Percentiles rank a stretch among this genome's conserved stretches.
phyloP scores from a whole-genome alignment of 176 grass and related monocot genomes.

The Thinopyrum elongatum region DNA sequence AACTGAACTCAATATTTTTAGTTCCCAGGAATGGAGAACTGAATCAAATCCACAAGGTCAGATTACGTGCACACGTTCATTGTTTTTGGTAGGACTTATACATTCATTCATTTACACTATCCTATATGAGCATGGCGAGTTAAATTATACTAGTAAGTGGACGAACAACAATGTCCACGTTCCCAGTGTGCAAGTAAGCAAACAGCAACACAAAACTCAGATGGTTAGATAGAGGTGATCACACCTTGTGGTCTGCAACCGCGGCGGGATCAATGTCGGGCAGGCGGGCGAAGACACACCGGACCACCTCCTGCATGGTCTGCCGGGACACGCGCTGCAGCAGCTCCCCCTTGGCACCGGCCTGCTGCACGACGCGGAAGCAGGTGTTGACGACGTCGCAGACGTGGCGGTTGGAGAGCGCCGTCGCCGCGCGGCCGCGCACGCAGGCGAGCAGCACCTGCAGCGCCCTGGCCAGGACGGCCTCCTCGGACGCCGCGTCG shows the following conservation, averaged over 20 bases:
- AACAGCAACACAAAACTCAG: background rate
- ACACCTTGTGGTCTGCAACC: background rate
- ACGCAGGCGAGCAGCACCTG: slow-evolving; percentile 13
- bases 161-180: background rate
- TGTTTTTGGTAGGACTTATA: background rate
- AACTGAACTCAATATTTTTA: background rate
- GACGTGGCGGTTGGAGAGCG: background rate
- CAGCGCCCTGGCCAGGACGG: background rate
- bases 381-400: background rate
- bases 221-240: background rate
- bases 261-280: background rate
- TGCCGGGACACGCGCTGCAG: slow-evolving; percentile 1
- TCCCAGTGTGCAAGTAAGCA: background rate
- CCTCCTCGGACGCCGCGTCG: background rate
- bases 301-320: background rate
- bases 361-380: slow-evolving; percentile 7
- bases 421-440: background rate
- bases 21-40: background rate
- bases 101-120: background rate
- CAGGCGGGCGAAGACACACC: background rate
- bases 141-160: background rate
- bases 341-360: background rate
- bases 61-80: background rate
- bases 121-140: background rate
- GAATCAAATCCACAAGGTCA: background rate